Evolutionary conservation across 257 asterid species (phyloP), one percentile per base, ranked within the genome.

Genomic region (Scutellaria barbata): DNA sequence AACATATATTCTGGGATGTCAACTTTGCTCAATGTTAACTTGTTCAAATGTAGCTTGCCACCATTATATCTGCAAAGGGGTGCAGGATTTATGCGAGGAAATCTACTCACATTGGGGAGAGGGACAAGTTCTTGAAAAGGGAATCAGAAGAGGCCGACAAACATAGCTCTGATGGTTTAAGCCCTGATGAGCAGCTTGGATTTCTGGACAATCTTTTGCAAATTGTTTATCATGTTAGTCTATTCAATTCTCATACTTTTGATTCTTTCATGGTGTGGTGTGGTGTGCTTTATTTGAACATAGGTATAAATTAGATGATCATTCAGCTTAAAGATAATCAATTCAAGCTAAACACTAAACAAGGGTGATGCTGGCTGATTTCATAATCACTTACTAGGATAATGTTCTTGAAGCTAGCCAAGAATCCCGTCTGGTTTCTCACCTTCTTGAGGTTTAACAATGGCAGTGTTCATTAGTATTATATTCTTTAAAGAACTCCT

Each of bases 11-110:
- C 9, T 46, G 40, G 42, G 37, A 52, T 41, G 33, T 56, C 58
- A 37, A 14, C 39, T 40, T 16, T n/a, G 52, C 57, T 62, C 41
- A 42, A 25, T 43, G 2, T 37, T 22, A 20, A 45, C 46, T 69
- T 77, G 65, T 66, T 57, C 66, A 9, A 52, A 10, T 66, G 82
- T 66, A 90, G 97, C 75, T 93, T 47, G 96, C 84, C 20, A 83
- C 96, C 45, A 6, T 88, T 69, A 81, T 88, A 2, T 93, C 98
- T 9, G 77, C 74, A 4, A 75, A 78, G 42, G 95, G 96, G 74
- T 90, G 93, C 64, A 69, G 80, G 87, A 47, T 73, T 51, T 68
- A 79, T 43, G 74, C 77, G 4, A 56, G 54, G 6, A 79, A 62
- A 37, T 74, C 73, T 37, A 58, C 74, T 42, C 79, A 50, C 30